Evolutionary conservation across 108 stramenopile species (phyloP), one percentile per base, ranked within the genome.

Genomic region (Nitzschia palea): DNA sequence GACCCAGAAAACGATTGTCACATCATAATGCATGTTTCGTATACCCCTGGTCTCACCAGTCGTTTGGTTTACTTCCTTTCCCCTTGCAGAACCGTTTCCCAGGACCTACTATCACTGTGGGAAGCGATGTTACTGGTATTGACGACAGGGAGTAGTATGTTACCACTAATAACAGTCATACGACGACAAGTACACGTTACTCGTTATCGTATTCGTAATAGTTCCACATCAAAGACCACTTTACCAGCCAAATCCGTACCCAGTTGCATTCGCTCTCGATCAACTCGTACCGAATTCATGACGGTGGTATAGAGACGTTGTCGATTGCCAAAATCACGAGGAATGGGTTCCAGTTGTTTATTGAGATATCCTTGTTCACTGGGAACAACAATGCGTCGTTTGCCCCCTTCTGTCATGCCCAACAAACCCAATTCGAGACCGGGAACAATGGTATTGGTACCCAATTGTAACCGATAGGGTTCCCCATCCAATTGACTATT

Each of bases 361-460:
- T 58, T 67, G 20, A 74, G 73, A 61, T 86, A 86, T 1, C 79
- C 85, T 14, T 80, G 40, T n/a, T 44, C 42, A 22, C 77, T 73
- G 18, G 86, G 86, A 22, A 86, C 71, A 4, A 58, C 74, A 53
- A 86, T 81, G 1, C 67, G 23, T 22, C 86, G 29, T 42, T 79
- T 77, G 10, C 80, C 86, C 44, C 82, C 86, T 10, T 60, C 80
- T 44, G 50, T 78, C 86, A 86, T 86, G 28, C 86, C 86, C 31
- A 76, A 74, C 54, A 86, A 55, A 12, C 86, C 86, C 22, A 78
- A 42, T 37, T 86, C 86, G 63, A 86, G 57, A 20, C 85, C 86
- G 14, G 68, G 32, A 73, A 86, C 77, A 8, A 83, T 82, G 34
- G 68, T 67, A 28, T 80, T 80, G 3, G 78, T 80, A 22, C 86